phyloP scores from a whole-genome alignment of 306 rosid species.

The Astragalus membranaceus region DNA sequence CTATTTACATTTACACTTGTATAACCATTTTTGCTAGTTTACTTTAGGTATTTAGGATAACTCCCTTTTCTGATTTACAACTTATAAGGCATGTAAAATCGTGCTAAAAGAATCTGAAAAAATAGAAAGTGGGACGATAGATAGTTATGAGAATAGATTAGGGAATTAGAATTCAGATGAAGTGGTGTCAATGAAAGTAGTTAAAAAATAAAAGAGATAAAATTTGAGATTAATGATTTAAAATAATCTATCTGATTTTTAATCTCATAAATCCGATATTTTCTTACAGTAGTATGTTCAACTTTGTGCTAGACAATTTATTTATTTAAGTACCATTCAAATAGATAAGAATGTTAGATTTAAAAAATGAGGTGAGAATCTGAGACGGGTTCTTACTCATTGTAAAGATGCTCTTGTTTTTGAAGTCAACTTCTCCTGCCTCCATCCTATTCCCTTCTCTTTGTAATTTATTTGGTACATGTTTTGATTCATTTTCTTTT shows the following conservation, averaged over 20 bases:
- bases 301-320: not conserved
- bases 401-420: not conserved
- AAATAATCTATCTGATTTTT: not conserved
- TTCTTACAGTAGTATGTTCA: not conserved
- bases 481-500: constrained; percentile 30
- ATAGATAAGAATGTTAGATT: not conserved
- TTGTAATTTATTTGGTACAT: not conserved
- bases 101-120: not conserved
- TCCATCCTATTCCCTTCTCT: not conserved
- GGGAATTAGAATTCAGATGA: not conserved
- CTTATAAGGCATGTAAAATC: not conserved
- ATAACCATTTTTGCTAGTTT: not conserved
- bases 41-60: not conserved
- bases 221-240: not conserved
- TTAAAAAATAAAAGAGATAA: not conserved
- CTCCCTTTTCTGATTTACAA: not conserved
- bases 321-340: not conserved
- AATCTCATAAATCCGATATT: not conserved
- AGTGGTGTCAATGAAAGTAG: not conserved
- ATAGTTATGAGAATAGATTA: not conserved
- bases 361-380: not conserved
- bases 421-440: not conserved
- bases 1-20: not conserved
- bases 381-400: not conserved
- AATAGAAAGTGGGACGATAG: not conserved